Base-by-base conservation (phyloP, 1,284 basidiomycete species). In the Apiotrichum montevideense region DNA sequence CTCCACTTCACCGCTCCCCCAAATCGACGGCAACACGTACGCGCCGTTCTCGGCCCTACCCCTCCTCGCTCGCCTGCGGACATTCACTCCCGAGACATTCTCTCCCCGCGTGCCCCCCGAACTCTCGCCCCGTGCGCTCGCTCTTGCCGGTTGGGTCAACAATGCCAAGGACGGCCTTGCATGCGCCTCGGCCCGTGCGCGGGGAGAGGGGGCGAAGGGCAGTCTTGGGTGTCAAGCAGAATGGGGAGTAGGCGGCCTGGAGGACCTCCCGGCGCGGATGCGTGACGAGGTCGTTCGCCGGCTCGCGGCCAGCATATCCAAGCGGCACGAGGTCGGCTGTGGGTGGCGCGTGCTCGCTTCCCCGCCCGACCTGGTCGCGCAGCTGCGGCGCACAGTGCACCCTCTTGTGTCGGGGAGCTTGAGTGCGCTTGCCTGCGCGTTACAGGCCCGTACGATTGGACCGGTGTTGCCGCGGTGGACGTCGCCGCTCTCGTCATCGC, bases 41-140 rank as follows among this genome's bases (percentile, higher is more conserved):
- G 61, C 58, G 6, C 73, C 73, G 2, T 72, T 63, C 59, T 70
- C 69, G 0, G 66, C 69, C 1, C 62, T 72, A 0, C 62, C 66
- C 4, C 58, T 73, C 10, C 63, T 74, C n/a, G 46, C 63, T 7
- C 55, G 71, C 34, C 54, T 74, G 13, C 54, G 63, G 35, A 72
- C 71, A 1, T 72, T 61, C 48, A 48, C 60, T 35, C 58, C 64
- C 3, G 56, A 54, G 6, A 41, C 58, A 1, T 66, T 61, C 50
- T 55, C 65, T 9, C 46, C 61, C 13, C 34, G 41, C 3, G 35
- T 60, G 10, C 56, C 63, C 35, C 3, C 41, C 6, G 34, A 53
- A 6, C 54, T 75, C 1, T 57, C 61, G 10, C 56, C 68, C 0
- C 34, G 53, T 8, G 53, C 49, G 1, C 58, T 64, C 9, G 66